Percentiles rank a stretch among this genome's conserved stretches.
Evolutionary conservation across 768 basidiomycete genomes (phyloP).

Genomic region (Suillus ampliporus): DNA sequence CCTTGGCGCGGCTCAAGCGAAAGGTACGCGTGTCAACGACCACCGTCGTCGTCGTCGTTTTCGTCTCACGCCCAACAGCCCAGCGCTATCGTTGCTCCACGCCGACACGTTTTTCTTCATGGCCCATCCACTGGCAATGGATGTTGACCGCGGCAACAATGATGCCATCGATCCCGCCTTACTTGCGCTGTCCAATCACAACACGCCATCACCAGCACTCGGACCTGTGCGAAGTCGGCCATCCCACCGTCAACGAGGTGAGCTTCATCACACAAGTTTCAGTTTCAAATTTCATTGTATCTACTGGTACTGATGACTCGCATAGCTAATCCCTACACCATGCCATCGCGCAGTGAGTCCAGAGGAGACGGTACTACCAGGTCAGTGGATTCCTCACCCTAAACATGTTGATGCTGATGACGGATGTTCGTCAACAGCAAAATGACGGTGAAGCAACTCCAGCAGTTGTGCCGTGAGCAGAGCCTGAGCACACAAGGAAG

Average conservation of each 20-base stretch:
- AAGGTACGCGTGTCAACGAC: too few relatives aligned
- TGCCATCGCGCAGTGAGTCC: background rate
- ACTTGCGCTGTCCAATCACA: background rate
- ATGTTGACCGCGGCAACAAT: background rate
- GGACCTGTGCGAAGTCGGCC: background rate
- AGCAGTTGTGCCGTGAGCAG: background rate
- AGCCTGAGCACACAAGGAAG: background rate
- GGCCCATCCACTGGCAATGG: background rate
- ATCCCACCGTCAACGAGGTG: background rate
- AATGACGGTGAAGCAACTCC: background rate
- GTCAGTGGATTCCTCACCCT: background rate
- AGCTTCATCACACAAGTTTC: background rate
- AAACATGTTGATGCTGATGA: background rate
- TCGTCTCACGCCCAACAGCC: background rate
- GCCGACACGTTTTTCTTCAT: background rate
- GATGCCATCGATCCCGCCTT: background rate
- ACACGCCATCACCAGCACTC: background rate
- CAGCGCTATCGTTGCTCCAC: background rate
- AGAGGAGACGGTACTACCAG: background rate
- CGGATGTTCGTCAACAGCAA: background rate
- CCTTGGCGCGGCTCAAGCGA: too few relatives aligned
- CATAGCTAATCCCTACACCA: background rate
- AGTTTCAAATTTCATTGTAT: background rate
- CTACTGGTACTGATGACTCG: background rate
- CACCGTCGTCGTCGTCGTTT: too few relatives aligned